Evolutionary conservation across 352 stramenopile genomes (phyloP).

Genomic region (Pythium phragmitis): DNA sequence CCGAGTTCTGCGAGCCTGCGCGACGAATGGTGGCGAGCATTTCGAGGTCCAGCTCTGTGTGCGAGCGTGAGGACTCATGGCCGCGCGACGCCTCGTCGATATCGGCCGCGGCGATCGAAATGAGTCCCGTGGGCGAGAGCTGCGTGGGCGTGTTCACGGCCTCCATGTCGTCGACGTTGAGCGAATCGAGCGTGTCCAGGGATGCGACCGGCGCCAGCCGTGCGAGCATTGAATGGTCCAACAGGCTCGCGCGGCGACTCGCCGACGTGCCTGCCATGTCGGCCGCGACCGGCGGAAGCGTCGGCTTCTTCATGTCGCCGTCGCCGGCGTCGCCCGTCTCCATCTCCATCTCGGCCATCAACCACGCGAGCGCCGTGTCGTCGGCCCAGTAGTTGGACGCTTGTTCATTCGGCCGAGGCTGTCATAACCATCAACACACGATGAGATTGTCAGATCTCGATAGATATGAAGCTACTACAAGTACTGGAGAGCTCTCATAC

Average conservation of each 20-base stretch:
- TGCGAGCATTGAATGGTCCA: constrained; percentile 29
- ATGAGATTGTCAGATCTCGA: neutral
- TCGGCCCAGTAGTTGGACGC: constrained; percentile 77
- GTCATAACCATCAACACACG: neutral
- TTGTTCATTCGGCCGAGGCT: constrained; percentile 70
- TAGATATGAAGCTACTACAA: neutral
- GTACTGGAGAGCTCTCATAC: constrained; percentile 32
- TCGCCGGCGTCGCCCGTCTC: constrained; percentile 36
- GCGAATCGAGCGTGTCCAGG: constrained; percentile 34
- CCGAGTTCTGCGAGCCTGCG: neutral
- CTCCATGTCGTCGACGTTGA: constrained; percentile 52
- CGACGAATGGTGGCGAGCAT: constrained; percentile 60
- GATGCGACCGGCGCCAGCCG: constrained; percentile 23
- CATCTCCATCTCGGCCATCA: constrained; percentile 59
- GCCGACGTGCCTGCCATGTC: constrained; percentile 4
- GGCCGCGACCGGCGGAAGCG: constrained; percentile 28
- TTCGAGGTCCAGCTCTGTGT: constrained; percentile 59
- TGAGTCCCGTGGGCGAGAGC: constrained; percentile 71
- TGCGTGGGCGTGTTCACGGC: constrained; percentile 47
- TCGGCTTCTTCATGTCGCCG: constrained; percentile 51
- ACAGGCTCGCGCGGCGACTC: constrained; percentile 14
- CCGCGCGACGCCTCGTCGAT: constrained; percentile 63
- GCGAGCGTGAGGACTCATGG: constrained; percentile 28
- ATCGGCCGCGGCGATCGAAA: constrained; percentile 81
- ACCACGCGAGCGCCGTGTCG: constrained; percentile 67